A percentile compares a stretch with the other conserved stretches of the same genome.
Evolutionary conservation across 1,139 yeast species (phyloP).

Genomic region (Taphrina flavorubra): DNA sequence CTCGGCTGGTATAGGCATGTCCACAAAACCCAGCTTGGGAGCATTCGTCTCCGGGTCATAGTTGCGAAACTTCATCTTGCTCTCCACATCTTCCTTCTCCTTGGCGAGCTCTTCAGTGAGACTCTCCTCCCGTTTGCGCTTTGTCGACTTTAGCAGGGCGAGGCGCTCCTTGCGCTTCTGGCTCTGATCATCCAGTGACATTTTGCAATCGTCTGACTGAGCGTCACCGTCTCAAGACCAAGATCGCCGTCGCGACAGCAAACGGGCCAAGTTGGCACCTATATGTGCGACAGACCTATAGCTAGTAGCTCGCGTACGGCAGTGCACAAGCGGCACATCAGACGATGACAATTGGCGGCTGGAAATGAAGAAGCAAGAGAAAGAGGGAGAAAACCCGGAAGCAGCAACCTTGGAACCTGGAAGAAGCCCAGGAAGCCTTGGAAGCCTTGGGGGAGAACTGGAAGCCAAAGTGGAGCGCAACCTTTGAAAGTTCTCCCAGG

Average conservation of each 20-base stretch:
- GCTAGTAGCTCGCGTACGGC: too few species aligned
- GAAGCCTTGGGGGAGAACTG: too few species aligned
- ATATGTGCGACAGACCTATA: too few species aligned
- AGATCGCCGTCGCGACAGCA: too few species aligned
- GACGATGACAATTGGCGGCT: neutral
- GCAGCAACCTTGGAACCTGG: too few species aligned
- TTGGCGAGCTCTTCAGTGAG: conserved; percentile 12
- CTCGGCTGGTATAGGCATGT: conserved; percentile 50
- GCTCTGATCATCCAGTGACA: conserved; percentile 35
- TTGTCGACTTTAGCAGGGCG: conserved; percentile 28
- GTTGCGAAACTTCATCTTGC: conserved; percentile 48
- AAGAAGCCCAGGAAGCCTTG: too few species aligned
- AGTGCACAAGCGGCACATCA: too few species aligned
- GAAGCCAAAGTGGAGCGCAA: too few species aligned
- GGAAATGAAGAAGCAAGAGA: neutral
- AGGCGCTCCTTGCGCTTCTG: conserved; percentile 36
- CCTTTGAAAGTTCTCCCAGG: too few species aligned
- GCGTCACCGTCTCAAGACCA: too few species aligned
- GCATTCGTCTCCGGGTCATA: conserved; percentile 52
- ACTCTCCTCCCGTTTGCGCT: conserved; percentile 25
- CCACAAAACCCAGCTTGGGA: conserved; percentile 51
- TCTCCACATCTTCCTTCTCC: conserved; percentile 9
- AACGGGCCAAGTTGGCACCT: too few species aligned
- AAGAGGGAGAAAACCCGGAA: neutral
- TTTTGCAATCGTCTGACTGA: neutral